A percentile compares a stretch with the other conserved stretches of the same genome.
phyloP scores from a whole-genome alignment of 2,329 filamentous ascomycete species.

The Bipolaris bicolor region DNA sequence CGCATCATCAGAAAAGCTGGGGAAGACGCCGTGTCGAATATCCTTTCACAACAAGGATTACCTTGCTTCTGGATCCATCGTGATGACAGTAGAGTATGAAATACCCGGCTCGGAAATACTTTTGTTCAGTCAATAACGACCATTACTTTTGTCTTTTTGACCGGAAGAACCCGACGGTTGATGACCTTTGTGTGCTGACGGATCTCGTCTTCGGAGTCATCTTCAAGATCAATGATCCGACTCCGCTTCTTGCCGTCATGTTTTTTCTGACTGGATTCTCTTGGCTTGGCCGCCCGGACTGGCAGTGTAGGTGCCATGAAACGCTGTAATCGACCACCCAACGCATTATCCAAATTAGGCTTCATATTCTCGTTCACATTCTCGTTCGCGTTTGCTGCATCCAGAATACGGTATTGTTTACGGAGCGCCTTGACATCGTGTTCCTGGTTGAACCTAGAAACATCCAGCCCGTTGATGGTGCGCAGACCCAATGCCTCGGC shows the following conservation, averaged over 20 bases:
- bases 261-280: neutral
- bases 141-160: constrained; percentile 27
- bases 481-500: constrained; percentile 63
- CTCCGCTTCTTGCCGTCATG: constrained; percentile 15
- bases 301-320: constrained; percentile 32
- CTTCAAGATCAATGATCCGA: constrained; percentile 18
- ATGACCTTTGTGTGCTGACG: constrained; percentile 17
- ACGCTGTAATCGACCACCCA: constrained; percentile 8
- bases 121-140: constrained; percentile 26
- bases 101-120: no score
- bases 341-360: neutral
- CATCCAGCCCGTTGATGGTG: constrained; percentile 60
- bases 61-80: neutral
- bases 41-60: neutral
- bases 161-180: neutral
- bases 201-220: constrained; percentile 26
- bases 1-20: neutral
- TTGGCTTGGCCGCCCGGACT: neutral
- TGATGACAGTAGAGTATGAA: neutral
- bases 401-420: constrained; percentile 53
- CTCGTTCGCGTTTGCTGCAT: constrained; percentile 33
- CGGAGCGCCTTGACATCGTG: constrained; percentile 57
- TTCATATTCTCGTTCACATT: constrained; percentile 7
- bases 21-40: neutral
- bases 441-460: constrained; percentile 54